Conservation (phyloP, 1,284 basidiomycete genomes). For the Papiliotrema flavescens region DNA sequence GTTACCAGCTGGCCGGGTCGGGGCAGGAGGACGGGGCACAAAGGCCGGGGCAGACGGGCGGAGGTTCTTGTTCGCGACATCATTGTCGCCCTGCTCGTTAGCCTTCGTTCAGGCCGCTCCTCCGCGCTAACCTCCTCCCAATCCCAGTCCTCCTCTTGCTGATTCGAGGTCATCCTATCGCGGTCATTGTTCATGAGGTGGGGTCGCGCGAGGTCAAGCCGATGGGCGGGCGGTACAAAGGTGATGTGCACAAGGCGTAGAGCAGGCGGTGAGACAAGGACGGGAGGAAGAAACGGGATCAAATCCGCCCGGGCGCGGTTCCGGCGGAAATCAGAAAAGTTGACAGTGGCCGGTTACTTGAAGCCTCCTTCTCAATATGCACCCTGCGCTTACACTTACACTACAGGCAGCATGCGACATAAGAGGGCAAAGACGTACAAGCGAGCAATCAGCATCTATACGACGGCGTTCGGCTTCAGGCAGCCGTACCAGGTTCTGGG, state of each 20-base stretch:
- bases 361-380: not conserved
- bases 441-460: slow-evolving; percentile 85
- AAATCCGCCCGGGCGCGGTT: not conserved
- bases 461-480: slow-evolving; percentile 77
- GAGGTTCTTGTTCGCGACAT: not conserved
- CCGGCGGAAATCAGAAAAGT: slow-evolving; percentile 1
- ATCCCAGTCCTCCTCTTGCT: slow-evolving; percentile 31
- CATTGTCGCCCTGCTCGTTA: not conserved
- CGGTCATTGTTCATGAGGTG: not conserved
- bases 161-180: not conserved
- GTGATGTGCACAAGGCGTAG: too few species aligned
- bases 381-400: not conserved
- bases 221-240: not conserved
- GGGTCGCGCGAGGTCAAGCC: not conserved
- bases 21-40: slow-evolving; percentile 1
- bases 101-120: not conserved
- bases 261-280: too few species aligned
- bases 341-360: slow-evolving; percentile 3
- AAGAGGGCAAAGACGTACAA: slow-evolving; percentile 88
- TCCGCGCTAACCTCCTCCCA: slow-evolving; percentile 25
- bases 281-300: not conserved
- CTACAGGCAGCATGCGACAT: slow-evolving; percentile 65
- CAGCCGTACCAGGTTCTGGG: slow-evolving; percentile 86
- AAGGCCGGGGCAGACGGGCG: not conserved
- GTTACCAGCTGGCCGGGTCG: too few species aligned